phyloP scores from a whole-genome alignment of 148 eudicot genomes.

The Chenopodium album region DNA sequence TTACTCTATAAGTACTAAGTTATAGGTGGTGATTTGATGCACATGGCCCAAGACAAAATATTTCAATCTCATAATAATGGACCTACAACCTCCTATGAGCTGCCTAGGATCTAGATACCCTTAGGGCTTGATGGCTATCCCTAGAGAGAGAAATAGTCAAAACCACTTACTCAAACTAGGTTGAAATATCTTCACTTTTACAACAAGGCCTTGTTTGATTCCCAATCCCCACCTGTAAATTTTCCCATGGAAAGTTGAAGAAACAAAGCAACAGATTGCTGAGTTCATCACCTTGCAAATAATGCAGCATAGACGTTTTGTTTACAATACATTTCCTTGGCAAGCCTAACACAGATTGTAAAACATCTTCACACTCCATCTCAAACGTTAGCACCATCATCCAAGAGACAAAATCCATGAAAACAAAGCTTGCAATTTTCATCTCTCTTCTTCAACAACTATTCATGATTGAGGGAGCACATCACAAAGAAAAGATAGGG shows the following conservation, averaged over 20 bases:
- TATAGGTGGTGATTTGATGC: constrained; percentile 6
- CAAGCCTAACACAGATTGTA: not conserved
- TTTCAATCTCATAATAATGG: not conserved
- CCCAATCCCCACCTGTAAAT: not conserved
- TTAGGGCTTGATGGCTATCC: not conserved
- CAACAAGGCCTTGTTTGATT: not conserved
- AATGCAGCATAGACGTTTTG: not conserved
- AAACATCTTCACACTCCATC: not conserved
- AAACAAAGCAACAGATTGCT: not conserved
- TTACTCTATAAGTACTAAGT: not conserved
- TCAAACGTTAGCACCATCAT: not conserved
- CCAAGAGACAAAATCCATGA: not conserved
- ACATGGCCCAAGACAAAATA: not conserved
- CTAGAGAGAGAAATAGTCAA: not conserved
- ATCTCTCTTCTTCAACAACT: not conserved
- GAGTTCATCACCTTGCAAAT: not conserved
- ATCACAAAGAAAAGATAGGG: not conserved
- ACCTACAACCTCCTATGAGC: not conserved
- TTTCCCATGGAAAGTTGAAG: not conserved
- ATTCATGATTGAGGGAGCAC: not conserved
- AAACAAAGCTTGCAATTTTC: not conserved
- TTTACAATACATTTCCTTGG: not conserved
- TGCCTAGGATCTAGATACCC: not conserved
- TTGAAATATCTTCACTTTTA: constrained; percentile 1
- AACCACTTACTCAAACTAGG: not conserved